phyloP scores from a whole-genome alignment of 306 rosid species.

The Malus asiatica region DNA sequence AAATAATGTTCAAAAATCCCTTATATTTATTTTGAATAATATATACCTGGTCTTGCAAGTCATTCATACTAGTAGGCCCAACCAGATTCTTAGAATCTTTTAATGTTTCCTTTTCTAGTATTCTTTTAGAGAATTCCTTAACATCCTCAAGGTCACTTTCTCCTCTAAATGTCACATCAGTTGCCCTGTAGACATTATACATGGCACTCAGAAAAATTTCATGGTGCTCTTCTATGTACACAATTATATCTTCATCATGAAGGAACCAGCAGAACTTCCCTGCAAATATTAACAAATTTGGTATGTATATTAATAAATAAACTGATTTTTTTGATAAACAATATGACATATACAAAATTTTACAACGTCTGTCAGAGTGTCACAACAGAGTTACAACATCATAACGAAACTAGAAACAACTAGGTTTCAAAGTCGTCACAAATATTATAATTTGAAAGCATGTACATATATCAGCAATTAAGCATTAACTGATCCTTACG shows the following conservation, averaged over 20 bases:
- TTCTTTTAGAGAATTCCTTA: not conserved
- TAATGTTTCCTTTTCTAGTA: not conserved
- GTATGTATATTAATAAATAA: not conserved
- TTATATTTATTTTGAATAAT: not conserved
- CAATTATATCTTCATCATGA: not conserved
- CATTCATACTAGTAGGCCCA: not conserved
- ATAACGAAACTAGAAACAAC: too few species aligned
- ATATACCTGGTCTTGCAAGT: not conserved
- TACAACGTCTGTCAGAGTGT: too few species aligned
- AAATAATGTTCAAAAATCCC: too few species aligned
- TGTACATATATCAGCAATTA: too few species aligned
- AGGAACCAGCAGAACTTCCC: slow-evolving; percentile 13
- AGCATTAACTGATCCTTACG: not conserved
- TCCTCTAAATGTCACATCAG: not conserved
- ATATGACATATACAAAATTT: too few species aligned
- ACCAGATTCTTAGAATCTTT: not conserved
- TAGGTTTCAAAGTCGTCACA: too few species aligned
- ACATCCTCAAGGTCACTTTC: slow-evolving; percentile 7
- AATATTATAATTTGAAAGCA: too few species aligned
- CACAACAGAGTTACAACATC: too few species aligned
- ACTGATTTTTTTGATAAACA: too few species aligned
- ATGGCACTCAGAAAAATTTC: not conserved
- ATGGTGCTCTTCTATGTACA: not conserved
- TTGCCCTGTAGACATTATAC: slow-evolving; percentile 6
- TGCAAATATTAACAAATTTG: not conserved